Evolutionary conservation across 352 stramenopile species (phyloP).

Genomic region (Phytophthora pisi): DNA sequence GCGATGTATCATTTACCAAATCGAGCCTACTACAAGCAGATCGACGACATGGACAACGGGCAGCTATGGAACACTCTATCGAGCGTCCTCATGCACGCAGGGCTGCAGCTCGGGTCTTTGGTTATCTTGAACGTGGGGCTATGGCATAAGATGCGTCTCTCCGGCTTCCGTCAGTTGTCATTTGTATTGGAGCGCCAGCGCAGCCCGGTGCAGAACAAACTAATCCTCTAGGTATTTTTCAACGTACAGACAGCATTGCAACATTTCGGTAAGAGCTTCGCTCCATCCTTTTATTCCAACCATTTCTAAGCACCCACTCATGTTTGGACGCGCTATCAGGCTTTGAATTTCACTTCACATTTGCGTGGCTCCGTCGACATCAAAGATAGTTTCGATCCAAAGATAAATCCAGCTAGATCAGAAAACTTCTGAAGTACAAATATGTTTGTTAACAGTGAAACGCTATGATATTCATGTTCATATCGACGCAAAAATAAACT

Average conservation of each 20-base stretch:
- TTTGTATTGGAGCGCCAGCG: constrained; percentile 2
- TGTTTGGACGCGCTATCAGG: too few relatives aligned
- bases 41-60: constrained; percentile 1
- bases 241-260: constrained; percentile 2
- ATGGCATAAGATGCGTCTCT: constrained; percentile 1
- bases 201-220: background rate
- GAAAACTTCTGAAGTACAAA: too few relatives aligned
- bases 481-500: constrained; percentile 3
- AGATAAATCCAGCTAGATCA: too few relatives aligned
- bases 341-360: background rate
- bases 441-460: too few relatives aligned
- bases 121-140: background rate
- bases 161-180: background rate
- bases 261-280: constrained; percentile 1
- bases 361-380: background rate
- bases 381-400: background rate
- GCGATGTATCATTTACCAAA: constrained; percentile 9
- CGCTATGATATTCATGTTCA: background rate
- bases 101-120: background rate
- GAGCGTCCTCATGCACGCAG: constrained; percentile 2
- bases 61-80: background rate
- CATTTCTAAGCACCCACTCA: too few relatives aligned
- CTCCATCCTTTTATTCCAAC: too few relatives aligned
- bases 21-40: background rate
- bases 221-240: constrained; percentile 1